Percentiles rank a stretch among this genome's conserved stretches.
Evolutionary conservation across 169 alveolate species (phyloP).

Genomic region (Eimeria acervulina): DNA sequence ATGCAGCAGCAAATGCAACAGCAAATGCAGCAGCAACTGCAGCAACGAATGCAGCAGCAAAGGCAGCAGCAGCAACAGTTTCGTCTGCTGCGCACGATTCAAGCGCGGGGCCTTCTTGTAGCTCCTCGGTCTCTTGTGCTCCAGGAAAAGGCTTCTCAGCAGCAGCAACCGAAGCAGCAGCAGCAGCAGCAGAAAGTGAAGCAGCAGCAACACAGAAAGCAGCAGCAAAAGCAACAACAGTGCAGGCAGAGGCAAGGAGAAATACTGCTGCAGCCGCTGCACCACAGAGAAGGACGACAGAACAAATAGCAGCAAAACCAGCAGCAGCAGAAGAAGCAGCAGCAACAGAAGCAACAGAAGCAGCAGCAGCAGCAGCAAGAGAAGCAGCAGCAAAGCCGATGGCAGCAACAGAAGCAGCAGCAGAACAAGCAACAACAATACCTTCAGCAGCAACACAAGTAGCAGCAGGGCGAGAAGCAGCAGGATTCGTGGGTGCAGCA

Average conservation of each 20-base stretch:
- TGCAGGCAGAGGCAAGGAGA: not conserved
- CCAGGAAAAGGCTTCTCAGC: too few species aligned
- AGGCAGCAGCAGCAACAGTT: not conserved
- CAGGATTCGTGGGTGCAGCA: not conserved
- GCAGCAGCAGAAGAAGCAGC: not conserved
- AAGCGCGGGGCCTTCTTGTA: too few species aligned
- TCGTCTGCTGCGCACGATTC: too few species aligned
- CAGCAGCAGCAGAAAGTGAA: not conserved
- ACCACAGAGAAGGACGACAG: too few species aligned
- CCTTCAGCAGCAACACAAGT: too few species aligned
- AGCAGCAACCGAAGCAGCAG: constrained; percentile 13
- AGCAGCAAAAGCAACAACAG: too few species aligned
- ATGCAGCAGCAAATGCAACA: not conserved
- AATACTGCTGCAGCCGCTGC: not conserved
- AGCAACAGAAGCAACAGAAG: too few species aligned
- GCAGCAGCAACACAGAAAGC: not conserved
- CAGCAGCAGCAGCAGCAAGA: too few species aligned
- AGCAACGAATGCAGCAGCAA: not conserved
- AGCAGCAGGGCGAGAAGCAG: not conserved
- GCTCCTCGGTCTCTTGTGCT: too few species aligned
- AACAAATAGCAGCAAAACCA: not conserved
- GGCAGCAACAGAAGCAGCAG: too few species aligned
- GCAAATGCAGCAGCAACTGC: not conserved
- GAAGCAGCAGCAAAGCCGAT: too few species aligned
- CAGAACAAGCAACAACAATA: too few species aligned